Conservation (phyloP, 176 grass and related monocot genomes). For the Raddia distichophylla region DNA sequence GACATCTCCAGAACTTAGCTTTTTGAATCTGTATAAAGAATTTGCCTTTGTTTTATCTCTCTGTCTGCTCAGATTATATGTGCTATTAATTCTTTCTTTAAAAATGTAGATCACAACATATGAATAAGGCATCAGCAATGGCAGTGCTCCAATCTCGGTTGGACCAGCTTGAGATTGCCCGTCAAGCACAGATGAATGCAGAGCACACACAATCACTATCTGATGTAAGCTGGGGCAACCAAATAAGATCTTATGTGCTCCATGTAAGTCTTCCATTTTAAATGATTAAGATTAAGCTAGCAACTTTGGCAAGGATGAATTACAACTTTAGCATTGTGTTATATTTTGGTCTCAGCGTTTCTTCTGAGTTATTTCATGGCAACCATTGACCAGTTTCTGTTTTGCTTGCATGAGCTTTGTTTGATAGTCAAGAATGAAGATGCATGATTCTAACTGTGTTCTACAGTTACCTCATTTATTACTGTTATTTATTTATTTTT, state of each 20-base stretch:
- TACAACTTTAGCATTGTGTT: neutral
- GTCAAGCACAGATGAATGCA: slow-evolving; percentile 90
- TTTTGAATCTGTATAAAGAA: slow-evolving; percentile 26
- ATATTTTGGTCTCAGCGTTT: slow-evolving; percentile 20
- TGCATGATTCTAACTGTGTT: neutral
- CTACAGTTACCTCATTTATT: neutral
- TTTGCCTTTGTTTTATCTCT: neutral
- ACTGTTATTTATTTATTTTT: neutral
- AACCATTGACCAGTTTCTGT: slow-evolving; percentile 8
- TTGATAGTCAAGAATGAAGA: slow-evolving; percentile 28
- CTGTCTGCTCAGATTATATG: neutral
- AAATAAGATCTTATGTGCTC: slow-evolving; percentile 96
- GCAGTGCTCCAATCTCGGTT: slow-evolving; percentile 87
- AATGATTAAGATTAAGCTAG: slow-evolving; percentile 1
- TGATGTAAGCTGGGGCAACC: slow-evolving; percentile 93
- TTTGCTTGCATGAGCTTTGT: slow-evolving; percentile 8
- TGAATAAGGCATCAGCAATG: slow-evolving; percentile 96
- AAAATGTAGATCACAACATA: slow-evolving; percentile 81
- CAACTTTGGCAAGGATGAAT: slow-evolving; percentile 24
- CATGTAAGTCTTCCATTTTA: slow-evolving; percentile 70
- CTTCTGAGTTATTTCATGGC: slow-evolving; percentile 3
- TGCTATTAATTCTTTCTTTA: slow-evolving; percentile 31
- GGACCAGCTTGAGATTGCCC: slow-evolving; percentile 92
- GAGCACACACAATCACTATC: slow-evolving; percentile 94
- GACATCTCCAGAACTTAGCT: neutral